A percentile compares a stretch with the other conserved stretches of the same genome.
Evolutionary conservation across 1,284 basidiomycete species (phyloP).

Genomic region (Anthracocystis setariae): DNA sequence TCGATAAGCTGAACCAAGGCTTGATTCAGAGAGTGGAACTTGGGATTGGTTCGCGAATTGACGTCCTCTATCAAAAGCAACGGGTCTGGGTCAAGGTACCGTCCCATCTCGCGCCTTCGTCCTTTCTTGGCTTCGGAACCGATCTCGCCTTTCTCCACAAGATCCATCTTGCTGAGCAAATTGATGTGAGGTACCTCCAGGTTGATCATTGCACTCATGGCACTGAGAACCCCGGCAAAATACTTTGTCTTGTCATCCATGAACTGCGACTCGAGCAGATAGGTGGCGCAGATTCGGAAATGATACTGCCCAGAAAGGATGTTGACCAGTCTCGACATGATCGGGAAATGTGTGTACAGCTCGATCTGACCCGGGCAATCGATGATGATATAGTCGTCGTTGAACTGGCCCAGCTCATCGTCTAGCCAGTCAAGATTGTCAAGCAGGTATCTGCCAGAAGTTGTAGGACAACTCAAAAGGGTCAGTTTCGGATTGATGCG

Average conservation of each 20-base stretch:
- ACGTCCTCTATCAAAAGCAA: conserved; percentile 79
- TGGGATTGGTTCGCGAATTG: conserved; percentile 78
- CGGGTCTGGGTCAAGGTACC: conserved; percentile 97
- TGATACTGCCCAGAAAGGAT: conserved; percentile 68
- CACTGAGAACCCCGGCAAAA: conserved; percentile 96
- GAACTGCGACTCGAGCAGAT: conserved; percentile 90
- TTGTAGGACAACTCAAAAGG: not conserved
- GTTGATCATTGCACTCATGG: conserved; percentile 99
- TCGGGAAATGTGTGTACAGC: conserved; percentile 96
- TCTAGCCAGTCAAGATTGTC: conserved; percentile 99
- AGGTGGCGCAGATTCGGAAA: conserved; percentile 70
- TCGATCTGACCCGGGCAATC: conserved; percentile 99
- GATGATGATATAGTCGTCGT: conserved; percentile 96
- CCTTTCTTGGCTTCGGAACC: conserved; percentile 69
- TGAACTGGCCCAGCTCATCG: conserved; percentile 88
- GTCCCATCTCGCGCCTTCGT: conserved; percentile 71
- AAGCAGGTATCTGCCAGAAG: conserved; percentile 80
- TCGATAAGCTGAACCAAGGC: conserved; percentile 97
- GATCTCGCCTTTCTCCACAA: conserved; percentile 78
- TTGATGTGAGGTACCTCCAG: conserved; percentile 97
- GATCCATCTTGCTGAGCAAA: conserved; percentile 98
- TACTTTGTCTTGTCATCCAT: conserved; percentile 89
- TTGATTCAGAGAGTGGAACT: conserved; percentile 91
- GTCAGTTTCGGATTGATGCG: not conserved
- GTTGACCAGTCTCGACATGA: conserved; percentile 87